Evolutionary conservation across 106 monocot species (phyloP), one percentile per base, ranked within the genome.

Genomic region (Hemerocallis citrina): DNA sequence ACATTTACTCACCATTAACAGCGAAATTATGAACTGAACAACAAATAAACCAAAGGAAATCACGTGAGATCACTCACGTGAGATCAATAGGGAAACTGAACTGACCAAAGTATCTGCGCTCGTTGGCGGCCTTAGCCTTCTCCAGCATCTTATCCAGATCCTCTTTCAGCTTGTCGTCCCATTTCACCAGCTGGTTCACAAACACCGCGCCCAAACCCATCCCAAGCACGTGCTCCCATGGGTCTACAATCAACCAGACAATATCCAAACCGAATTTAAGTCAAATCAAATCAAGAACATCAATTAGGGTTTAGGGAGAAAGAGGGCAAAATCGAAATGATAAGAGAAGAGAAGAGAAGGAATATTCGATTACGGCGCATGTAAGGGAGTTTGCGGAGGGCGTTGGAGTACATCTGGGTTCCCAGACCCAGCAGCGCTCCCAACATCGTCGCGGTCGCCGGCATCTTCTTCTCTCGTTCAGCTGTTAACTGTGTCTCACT

Each of bases 341-440:
- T 6, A 17, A 42, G 35, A 29, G 50, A n/a, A 36, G 34, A 35
- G 19, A 56, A 12, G 22, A 14, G 6, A 16, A 48, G 47, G 47
- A 5, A 5, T n/a, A n/a, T n/a, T n/a, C 6, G 39, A 51, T 25
- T 74, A 95, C 94, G 94, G 55, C 95, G 78, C 90, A 96, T 96
- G 62, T 81, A 76, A 5, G 90, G 95, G 47, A 96, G 86, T 76
- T 90, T 96, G 47, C 95, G 95, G 39, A 96, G 90, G 52, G 90
- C 90, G 64, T 96, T 96, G 76, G 95, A 96, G 79, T 96, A 96
- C 75, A 96, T 78, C 75, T 90, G 83, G 61, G 83, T 87, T 46
- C 84, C 72, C 5, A 89, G 63, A 15, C 93, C 88, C 52, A 88
- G 72, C 14, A 93, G 68, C 8, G 73, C 73, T 28, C 93, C 93